Base-by-base conservation (phyloP, 768 basidiomycete genomes). In the Trametopsis cervina region DNA sequence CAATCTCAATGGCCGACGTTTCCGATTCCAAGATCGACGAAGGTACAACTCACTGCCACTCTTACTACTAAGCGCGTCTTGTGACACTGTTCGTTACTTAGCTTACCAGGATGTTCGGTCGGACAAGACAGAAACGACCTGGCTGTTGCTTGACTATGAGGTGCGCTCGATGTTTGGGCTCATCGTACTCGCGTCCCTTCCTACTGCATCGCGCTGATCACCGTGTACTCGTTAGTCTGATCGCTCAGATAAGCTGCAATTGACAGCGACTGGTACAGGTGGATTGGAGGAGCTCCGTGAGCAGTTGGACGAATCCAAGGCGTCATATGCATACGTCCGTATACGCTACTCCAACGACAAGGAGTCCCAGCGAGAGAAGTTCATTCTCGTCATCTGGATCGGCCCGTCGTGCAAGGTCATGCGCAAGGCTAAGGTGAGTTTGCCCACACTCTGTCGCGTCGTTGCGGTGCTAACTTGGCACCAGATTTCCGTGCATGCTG, bases 121-220 rank as follows among this genome's bases (percentile, higher is more conserved):
- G 53, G 83, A 89, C 74, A 92, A 92, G 61, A 74, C 82, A 33
- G 86, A 89, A 24, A 87, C 81, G 25, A 96, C 88, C 64, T 97
- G 92, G 92, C 62, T 94, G 39, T 72, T 97, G 48, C 68, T 96
- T 49, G 89, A 95, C 63, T 98, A 97, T 65, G 84, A 86, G 72
- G 83, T 81, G 55, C 60, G 73, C 42, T 27, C 6, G 26, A n/a
- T n/a, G n/a, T 6, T 48, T 18, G 17, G 21, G 12, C 9, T 18
- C 11, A 17, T 26, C 44, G 15, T 3, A 17, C 12, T 23, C 22
- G 39, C 43, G 21, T 21, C 41, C 36, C 46, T 26, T 42, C n/a
- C 7, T 45, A n/a, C 33, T 45, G 33, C 44, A 36, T 41, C 3
- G 40, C 4, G 10, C 20, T 39, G 37, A 29, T 12, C 17, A 2